Conservation (phyloP, 2,329 filamentous ascomycete species). For the Anthostomella pinea region DNA sequence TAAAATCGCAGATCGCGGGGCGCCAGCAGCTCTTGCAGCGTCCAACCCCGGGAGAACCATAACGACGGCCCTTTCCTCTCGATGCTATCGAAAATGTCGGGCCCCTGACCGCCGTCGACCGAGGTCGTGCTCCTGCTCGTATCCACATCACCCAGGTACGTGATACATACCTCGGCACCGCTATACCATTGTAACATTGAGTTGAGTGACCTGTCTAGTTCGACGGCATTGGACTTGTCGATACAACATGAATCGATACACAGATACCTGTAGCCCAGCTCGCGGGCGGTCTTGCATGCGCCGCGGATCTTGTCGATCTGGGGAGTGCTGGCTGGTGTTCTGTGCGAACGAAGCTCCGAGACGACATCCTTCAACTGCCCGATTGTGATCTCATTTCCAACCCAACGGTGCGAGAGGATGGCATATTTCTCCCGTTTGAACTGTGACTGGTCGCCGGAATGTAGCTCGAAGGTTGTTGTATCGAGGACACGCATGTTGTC, state of each 20-base stretch:
- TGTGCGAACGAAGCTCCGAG: constrained; percentile 2
- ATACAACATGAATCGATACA: constrained; percentile 33
- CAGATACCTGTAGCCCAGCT: constrained; percentile 28
- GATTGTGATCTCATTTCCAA: constrained; percentile 12
- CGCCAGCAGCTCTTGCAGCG: constrained; percentile 24
- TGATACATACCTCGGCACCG: constrained; percentile 31
- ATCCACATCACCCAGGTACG: constrained; percentile 29
- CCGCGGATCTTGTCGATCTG: constrained; percentile 10
- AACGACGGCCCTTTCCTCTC: constrained; percentile 8
- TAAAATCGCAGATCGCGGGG: constrained; percentile 24
- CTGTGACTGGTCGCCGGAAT: not conserved
- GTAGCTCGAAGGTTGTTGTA: constrained; percentile 4
- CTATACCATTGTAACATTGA: constrained; percentile 32
- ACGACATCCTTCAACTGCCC: constrained; percentile 1
- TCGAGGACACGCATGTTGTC: constrained; percentile 5
- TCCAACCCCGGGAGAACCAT: constrained; percentile 19
- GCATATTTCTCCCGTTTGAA: no score
- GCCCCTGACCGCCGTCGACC: no score
- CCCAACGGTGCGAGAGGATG: constrained; percentile 18
- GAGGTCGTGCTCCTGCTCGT: no score
- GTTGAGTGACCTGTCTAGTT: constrained; percentile 32
- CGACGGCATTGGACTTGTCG: constrained; percentile 29
- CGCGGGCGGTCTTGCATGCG: constrained; percentile 12
- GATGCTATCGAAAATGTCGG: not conserved
- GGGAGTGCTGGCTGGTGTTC: not conserved